Base-by-base conservation (phyloP, 208 protist genomes). In the Blechomonas ayalai region DNA sequence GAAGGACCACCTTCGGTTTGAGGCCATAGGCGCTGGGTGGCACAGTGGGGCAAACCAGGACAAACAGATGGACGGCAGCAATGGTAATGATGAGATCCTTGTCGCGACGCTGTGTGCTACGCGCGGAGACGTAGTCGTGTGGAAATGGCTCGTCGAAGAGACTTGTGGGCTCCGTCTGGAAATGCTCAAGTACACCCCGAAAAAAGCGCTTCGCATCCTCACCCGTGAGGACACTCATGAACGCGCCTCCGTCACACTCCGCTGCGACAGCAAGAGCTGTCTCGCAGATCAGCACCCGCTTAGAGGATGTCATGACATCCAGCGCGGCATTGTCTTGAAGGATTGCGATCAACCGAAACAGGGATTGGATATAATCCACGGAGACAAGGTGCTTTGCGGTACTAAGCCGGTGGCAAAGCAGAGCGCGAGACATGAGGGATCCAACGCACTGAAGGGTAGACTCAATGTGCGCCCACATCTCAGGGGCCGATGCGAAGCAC, bases 41-140 rank as follows among this genome's bases (percentile, higher is more conserved):
- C 10, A 93, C 68, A 1, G 51, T 73, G 3, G 84, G 84, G 28
- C 70, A 85, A 13, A 72, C 73, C 18, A 90, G 64, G 25, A 90
- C 52, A 27, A 93, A 73, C 8, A 90, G 67, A 12, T 75, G 80
- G 39, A 93, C 53, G 5, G 77, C 84, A 2, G 80, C 77, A 40
- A 93, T 85, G 33, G 67, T 79, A 6, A 69, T 84, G 47, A 88
- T 90, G 58, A 90, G 78, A 47, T 90, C 74, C 43, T 85, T 89
- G 45, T 90, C 84, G 8, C 80, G 61, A 0, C 71, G 57, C 47
- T 81, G 73, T 23, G 67, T 83, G 44, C 54, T 84, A 25, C 58
- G 24, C 18, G 69, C 46, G 23, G 62, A 53, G 13, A 70, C 63
- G 37, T 60, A 52, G 18, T 51, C 64, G 28, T 56, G 48, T 19